Conservation (phyloP, 1,284 basidiomycete genomes). For the Pseudozyma tsukubaensis region DNA sequence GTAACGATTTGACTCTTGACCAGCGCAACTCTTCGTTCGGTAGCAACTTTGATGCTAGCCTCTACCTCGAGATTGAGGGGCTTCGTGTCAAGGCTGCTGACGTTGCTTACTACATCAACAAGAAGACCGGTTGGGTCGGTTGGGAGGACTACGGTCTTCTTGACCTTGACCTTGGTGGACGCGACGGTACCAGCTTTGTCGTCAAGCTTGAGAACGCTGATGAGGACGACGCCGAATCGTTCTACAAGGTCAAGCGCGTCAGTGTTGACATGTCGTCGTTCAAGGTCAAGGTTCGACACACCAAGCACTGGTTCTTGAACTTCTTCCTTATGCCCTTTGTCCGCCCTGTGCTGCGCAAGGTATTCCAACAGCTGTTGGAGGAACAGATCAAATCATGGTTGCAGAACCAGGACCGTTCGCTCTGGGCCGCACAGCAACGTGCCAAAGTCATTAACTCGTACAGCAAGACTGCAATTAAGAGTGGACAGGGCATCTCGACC, state of each 20-base stretch:
- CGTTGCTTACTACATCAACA: constrained; percentile 71
- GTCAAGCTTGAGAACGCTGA: constrained; percentile 71
- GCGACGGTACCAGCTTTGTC: constrained; percentile 70
- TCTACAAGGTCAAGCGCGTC: constrained; percentile 72
- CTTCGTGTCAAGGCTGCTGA: constrained; percentile 70
- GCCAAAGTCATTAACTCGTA: constrained; percentile 70
- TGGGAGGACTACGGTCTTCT: constrained; percentile 71
- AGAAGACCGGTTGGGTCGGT: constrained; percentile 67
- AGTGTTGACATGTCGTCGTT: constrained; percentile 70
- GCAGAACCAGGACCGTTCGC: constrained; percentile 56
- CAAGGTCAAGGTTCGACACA: constrained; percentile 58
- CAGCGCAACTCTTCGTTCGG: constrained; percentile 70
- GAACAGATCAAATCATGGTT: constrained; percentile 63
- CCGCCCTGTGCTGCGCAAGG: constrained; percentile 46
- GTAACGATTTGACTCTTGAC: constrained; percentile 70
- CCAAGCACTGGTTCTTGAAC: constrained; percentile 62
- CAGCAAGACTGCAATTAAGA: constrained; percentile 30
- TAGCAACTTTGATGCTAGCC: constrained; percentile 70
- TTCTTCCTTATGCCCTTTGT: constrained; percentile 65
- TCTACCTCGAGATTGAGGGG: constrained; percentile 70
- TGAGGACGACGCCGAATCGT: constrained; percentile 71
- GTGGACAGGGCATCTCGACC: constrained; percentile 68
- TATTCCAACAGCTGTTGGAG: constrained; percentile 68
- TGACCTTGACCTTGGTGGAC: constrained; percentile 70
- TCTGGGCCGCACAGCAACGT: constrained; percentile 70